These are phyloP conservation scores for Tylopilus subfusipes DNA, from an alignment of 768 basidiomycete species.

Conservation along the genomic window DNA sequence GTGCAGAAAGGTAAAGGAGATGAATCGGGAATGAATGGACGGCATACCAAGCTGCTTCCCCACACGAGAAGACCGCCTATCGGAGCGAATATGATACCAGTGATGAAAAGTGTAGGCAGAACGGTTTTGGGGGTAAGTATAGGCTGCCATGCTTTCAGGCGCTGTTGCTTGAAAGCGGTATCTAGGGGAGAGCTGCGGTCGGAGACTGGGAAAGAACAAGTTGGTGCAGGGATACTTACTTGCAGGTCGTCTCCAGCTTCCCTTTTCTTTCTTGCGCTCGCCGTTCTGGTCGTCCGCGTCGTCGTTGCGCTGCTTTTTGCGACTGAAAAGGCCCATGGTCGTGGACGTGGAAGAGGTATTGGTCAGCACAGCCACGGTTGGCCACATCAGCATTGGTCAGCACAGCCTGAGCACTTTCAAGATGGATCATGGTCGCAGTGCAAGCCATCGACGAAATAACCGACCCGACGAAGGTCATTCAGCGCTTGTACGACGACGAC, in stretches of 20 bases:
- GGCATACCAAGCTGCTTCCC: slow-evolving; percentile 66
- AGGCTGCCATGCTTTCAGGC: slow-evolving; percentile 99
- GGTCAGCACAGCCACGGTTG: slow-evolving; percentile 12
- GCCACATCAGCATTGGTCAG: slow-evolving; percentile 10
- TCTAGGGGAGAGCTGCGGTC: slow-evolving; percentile 45
- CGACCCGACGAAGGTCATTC: slow-evolving; percentile 48
- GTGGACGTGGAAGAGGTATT: slow-evolving; percentile 7
- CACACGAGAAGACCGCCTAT: slow-evolving; percentile 94
- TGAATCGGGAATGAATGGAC: slow-evolving; percentile 24
- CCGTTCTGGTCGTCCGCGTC: slow-evolving; percentile 38
- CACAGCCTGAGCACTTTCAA: too few species aligned
- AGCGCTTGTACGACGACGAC: slow-evolving; percentile 41
- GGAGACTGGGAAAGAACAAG: slow-evolving; percentile 5
- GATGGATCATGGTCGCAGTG: slow-evolving; percentile 54
- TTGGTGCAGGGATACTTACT: slow-evolving; percentile 47
- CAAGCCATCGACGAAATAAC: slow-evolving; percentile 45
- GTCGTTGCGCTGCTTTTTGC: slow-evolving; percentile 41
- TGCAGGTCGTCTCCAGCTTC: slow-evolving; percentile 76
- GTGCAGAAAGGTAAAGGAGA: slow-evolving; percentile 5
- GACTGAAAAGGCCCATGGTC: slow-evolving; percentile 56
- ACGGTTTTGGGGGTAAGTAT: slow-evolving; percentile 98
- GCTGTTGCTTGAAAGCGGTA: slow-evolving; percentile 99
- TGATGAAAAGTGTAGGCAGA: slow-evolving; percentile 91
- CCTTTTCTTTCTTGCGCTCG: slow-evolving; percentile 76
- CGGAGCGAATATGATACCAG: slow-evolving; percentile 92